Percentiles rank a stretch among this genome's conserved stretches.
phyloP scores from a whole-genome alignment of 179 eudicot species.

The Spinacia oleracea region DNA sequence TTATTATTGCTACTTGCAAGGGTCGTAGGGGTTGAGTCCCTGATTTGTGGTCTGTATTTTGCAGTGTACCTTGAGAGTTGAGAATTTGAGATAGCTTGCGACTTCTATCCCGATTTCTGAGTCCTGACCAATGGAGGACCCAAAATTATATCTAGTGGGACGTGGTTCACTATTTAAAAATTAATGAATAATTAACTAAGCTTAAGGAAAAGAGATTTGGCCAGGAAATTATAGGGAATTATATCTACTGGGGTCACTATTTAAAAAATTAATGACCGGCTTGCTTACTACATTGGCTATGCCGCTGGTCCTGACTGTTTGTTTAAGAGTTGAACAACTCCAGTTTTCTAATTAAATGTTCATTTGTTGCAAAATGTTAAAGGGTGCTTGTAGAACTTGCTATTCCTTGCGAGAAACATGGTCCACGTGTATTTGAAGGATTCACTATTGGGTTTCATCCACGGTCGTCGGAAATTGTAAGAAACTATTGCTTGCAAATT shows the following conservation, averaged over 20 bases:
- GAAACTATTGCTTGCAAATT: slow-evolving; percentile 26
- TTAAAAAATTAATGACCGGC: too few relatives aligned
- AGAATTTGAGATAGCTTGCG: background rate
- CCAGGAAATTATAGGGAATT: too few relatives aligned
- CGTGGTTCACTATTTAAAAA: too few relatives aligned
- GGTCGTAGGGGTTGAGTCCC: background rate
- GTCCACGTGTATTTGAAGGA: slow-evolving; percentile 78
- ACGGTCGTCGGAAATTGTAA: slow-evolving; percentile 88
- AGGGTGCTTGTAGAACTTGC: slow-evolving; percentile 91
- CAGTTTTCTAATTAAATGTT: slow-evolving; percentile 18
- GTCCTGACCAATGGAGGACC: too few relatives aligned
- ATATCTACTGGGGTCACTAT: too few relatives aligned
- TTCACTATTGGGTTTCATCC: slow-evolving; percentile 96
- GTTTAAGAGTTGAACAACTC: slow-evolving; percentile 6
- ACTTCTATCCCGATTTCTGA: background rate
- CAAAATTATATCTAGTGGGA: too few relatives aligned
- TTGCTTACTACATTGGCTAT: too few relatives aligned
- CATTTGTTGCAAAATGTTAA: slow-evolving; percentile 25
- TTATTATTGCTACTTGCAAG: background rate
- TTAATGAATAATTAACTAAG: too few relatives aligned
- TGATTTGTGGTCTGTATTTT: background rate
- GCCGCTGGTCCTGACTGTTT: background rate
- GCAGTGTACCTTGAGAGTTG: slow-evolving; percentile 6
- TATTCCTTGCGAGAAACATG: slow-evolving; percentile 81
- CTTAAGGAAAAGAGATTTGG: too few relatives aligned